Evolutionary conservation across 1,139 yeast species (phyloP).

Genomic region (Geotrichum fermentans): DNA sequence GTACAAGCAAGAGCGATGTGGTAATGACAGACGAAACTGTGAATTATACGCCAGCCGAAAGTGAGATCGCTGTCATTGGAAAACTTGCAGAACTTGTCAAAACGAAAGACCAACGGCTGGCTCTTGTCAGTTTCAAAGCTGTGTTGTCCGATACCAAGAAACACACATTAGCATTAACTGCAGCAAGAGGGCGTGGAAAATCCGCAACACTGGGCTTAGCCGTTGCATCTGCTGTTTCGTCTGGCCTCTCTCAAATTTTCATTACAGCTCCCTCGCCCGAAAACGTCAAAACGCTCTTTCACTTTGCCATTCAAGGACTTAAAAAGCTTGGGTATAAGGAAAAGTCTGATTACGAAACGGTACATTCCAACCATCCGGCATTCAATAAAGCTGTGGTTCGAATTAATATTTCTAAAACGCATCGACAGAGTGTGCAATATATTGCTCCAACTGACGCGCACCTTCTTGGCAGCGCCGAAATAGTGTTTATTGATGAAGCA

Average conservation of each 20-base stretch:
- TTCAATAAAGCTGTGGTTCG: conserved; percentile 94
- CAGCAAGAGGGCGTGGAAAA: conserved; percentile 98
- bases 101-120: conserved; percentile 94
- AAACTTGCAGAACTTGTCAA: conserved; percentile 67
- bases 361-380: conserved; percentile 90
- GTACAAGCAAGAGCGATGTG: neutral
- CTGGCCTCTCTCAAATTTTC: conserved; percentile 91
- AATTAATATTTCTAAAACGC: conserved; percentile 87
- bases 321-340: conserved; percentile 93
- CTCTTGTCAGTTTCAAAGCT: conserved; percentile 87
- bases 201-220: conserved; percentile 97
- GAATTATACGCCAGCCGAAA: neutral
- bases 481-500: conserved; percentile 94
- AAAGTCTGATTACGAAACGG: conserved; percentile 89
- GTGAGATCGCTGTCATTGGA: conserved; percentile 19
- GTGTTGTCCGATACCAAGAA: conserved; percentile 83
- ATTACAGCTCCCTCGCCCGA: conserved; percentile 98
- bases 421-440: conserved; percentile 95
- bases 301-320: conserved; percentile 88
- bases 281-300: conserved; percentile 88
- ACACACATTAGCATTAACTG: conserved; percentile 88
- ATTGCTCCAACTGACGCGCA: conserved; percentile 85
- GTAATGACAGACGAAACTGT: neutral
- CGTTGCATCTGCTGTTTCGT: conserved; percentile 94
- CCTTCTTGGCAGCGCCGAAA: conserved; percentile 96